Evolutionary conservation across 345 rosid genomes (phyloP).

Genomic region (Eucalyptus sp.): DNA sequence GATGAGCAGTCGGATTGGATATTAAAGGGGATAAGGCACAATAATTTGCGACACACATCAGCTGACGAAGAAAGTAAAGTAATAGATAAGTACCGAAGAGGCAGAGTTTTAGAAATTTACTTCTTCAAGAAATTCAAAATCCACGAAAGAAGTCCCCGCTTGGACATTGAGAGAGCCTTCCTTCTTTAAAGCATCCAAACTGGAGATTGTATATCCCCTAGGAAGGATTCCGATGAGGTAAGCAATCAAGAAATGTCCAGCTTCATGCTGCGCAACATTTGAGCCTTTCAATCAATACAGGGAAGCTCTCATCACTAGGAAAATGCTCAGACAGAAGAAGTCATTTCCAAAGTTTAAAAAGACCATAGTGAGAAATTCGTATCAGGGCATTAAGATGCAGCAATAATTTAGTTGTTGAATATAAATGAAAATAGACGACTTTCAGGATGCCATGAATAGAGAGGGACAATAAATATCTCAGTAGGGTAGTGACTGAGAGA

Average conservation of each 20-base stretch:
- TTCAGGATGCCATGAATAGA: background rate
- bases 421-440: background rate
- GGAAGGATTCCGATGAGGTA: conserved; percentile 83
- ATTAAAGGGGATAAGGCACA: background rate
- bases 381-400: background rate
- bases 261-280: conserved; percentile 62
- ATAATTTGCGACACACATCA: background rate
- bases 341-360: background rate
- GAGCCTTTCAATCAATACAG: background rate
- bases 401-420: background rate
- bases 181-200: conserved; percentile 71
- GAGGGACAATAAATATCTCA: background rate
- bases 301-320: background rate
- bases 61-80: background rate
- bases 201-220: conserved; percentile 57
- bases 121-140: conserved; percentile 85
- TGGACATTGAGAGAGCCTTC: conserved; percentile 92
- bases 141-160: conserved; percentile 88
- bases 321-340: background rate
- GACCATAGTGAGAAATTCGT: background rate
- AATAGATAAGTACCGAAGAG: background rate
- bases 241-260: conserved; percentile 94
- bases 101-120: conserved; percentile 7
- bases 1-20: background rate
- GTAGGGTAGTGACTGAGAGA: background rate